phyloP scores from a whole-genome alignment of 1,139 yeast species.

The Scheffersomyces lignicola region DNA sequence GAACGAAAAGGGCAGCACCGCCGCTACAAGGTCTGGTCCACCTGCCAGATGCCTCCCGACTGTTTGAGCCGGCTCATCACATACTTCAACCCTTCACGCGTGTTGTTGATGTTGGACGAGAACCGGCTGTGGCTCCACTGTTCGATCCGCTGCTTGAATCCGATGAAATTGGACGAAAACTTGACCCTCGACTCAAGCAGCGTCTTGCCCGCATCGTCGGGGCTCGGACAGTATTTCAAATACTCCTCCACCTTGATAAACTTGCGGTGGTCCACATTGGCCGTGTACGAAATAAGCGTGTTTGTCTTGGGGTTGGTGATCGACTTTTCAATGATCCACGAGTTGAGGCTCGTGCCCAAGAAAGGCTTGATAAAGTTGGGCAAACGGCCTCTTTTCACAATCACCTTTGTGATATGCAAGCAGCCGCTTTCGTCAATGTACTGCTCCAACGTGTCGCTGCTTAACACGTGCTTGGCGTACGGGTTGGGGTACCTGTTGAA shows the following conservation, averaged over 20 bases:
- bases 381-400: conserved; percentile 76
- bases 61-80: conserved; percentile 62
- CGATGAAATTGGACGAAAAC: conserved; percentile 70
- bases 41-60: conserved; percentile 9
- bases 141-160: conserved; percentile 75
- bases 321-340: conserved; percentile 84
- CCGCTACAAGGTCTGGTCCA: neutral
- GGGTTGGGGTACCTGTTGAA: conserved; percentile 91
- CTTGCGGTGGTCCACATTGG: conserved; percentile 83
- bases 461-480: conserved; percentile 81
- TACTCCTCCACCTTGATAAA: conserved; percentile 80
- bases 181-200: conserved; percentile 55
- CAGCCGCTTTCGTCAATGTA: conserved; percentile 62
- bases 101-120: conserved; percentile 62
- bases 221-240: conserved; percentile 41
- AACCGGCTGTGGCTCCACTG: conserved; percentile 77
- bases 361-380: conserved; percentile 82
- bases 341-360: conserved; percentile 67
- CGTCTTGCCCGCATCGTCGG: conserved; percentile 15
- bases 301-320: conserved; percentile 64
- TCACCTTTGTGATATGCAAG: conserved; percentile 70
- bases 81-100: conserved; percentile 71
- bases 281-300: conserved; percentile 68
- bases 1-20: neutral
- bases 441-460: conserved; percentile 73